A percentile compares a stretch with the other conserved stretches of the same genome.
Evolutionary conservation across 176 grass and related monocot genomes (phyloP).

Genomic region (Lolium perenne): DNA sequence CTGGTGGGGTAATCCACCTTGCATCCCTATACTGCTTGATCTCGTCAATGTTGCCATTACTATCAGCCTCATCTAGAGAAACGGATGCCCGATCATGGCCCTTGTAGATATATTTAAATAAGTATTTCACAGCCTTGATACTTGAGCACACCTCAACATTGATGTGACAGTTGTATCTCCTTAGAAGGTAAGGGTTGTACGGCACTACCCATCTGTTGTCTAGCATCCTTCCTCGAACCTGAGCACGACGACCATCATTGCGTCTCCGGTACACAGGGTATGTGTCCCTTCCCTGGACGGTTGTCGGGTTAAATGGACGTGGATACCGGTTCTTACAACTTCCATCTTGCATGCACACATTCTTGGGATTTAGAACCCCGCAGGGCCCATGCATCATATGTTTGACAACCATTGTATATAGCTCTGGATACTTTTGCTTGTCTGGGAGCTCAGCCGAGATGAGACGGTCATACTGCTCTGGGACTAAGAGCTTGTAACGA

Average conservation of each 20-base stretch:
- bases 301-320: background rate
- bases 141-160: background rate
- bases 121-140: background rate
- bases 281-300: background rate
- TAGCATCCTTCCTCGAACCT: background rate
- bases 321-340: slow-evolving; percentile 8
- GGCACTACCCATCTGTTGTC: background rate
- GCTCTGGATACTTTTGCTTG: background rate
- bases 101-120: background rate
- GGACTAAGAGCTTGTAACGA: background rate
- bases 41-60: background rate
- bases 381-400: slow-evolving; percentile 49
- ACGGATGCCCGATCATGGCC: background rate
- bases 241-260: background rate
- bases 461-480: slow-evolving; percentile 16
- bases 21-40: background rate
- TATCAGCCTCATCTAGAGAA: background rate
- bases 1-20: background rate
- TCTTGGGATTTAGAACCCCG: background rate
- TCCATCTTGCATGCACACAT: slow-evolving; percentile 23
- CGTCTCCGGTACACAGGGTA: background rate
- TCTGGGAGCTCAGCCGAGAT: slow-evolving; percentile 22
- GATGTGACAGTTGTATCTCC: too few species aligned
- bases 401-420: slow-evolving; percentile 17
- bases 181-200: background rate